Evolutionary conservation across 257 asterid genomes (phyloP), one percentile per base, ranked within the genome.

Genomic region (Rauvolfia tetraphylla): DNA sequence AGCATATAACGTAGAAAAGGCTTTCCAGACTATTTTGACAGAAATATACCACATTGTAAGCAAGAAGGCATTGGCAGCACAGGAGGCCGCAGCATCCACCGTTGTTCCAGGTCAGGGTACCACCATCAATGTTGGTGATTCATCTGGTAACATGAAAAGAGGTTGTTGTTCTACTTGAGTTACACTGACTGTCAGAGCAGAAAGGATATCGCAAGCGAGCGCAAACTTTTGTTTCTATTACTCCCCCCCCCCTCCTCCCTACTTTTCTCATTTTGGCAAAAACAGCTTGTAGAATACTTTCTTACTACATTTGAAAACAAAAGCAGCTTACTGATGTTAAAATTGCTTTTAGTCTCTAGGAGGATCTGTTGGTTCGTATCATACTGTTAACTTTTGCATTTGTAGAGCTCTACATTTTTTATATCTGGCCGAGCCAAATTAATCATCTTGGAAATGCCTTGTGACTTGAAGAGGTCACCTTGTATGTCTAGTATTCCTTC

Each of bases 1-100:
- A 81, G 92, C 97, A 61, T 72, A 36, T 70, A 91, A 91, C 38
- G 68, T 91, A 17, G 97, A 89, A 68, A 91, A 86, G 87, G 95
- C 93, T 36, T 91, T 91, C 80, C 93, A 88, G 78, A 87, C 91
- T 76, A 81, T 91, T 69, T 85, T 89, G 86, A 78, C 89, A 2
- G 95, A 88, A 56, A 91, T 90, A 75, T 87, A 89, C 72, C 93
- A 88, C 58, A 88, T 89, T 72, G 78, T 89, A 74, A 89, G 92
- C 93, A 91, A 89, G 87, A 89, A 91, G 83, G 95, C 97, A n/a
- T 81, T 91, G 87, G 95, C 93, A 72, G 97, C 93, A 20, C 90
- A 91, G 78, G 97, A 89, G 79, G 92, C 97, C 75, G 89, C 87
- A 15, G 83, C 86, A 14, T 71, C 89, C 59, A 78, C 86, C 27